These are phyloP conservation scores for Anacardium occidentale DNA, from an alignment of 345 rosid genomes.

Conservation along the genomic window DNA sequence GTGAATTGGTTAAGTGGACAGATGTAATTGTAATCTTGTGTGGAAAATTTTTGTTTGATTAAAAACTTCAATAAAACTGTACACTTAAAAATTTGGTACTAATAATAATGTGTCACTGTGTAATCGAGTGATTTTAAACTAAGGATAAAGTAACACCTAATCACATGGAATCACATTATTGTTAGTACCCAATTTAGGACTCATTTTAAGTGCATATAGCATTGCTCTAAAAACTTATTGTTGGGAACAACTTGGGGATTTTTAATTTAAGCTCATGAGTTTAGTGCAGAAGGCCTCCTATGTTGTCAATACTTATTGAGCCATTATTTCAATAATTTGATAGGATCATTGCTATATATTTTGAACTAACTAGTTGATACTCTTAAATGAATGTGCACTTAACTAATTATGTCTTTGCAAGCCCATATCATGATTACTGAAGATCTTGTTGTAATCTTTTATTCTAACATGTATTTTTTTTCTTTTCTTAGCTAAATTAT, in stretches of 20 bases:
- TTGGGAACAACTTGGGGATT: background rate
- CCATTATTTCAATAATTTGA: background rate
- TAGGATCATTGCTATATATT: background rate
- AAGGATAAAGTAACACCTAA: too few species aligned
- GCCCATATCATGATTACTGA: background rate
- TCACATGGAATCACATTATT: too few species aligned
- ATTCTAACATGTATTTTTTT: constrained; percentile 7
- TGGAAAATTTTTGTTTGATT: background rate
- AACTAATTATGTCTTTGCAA: background rate
- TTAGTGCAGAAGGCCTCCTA: background rate
- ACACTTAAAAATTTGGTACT: too few species aligned
- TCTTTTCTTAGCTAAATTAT: constrained; percentile 52
- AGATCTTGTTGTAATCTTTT: background rate
- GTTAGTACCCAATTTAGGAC: too few species aligned
- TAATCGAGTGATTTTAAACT: too few species aligned
- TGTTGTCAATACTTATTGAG: background rate
- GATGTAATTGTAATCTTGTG: background rate
- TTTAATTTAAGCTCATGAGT: background rate
- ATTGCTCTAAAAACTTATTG: too few species aligned
- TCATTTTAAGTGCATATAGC: too few species aligned
- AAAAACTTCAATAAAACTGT: too few species aligned
- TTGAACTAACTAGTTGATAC: background rate
- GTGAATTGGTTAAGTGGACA: background rate
- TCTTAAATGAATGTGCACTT: background rate
- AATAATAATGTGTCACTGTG: too few species aligned